These are phyloP conservation scores for Pythium oligandrum DNA, from an alignment of 352 stramenopile species.

Conservation along the genomic window DNA sequence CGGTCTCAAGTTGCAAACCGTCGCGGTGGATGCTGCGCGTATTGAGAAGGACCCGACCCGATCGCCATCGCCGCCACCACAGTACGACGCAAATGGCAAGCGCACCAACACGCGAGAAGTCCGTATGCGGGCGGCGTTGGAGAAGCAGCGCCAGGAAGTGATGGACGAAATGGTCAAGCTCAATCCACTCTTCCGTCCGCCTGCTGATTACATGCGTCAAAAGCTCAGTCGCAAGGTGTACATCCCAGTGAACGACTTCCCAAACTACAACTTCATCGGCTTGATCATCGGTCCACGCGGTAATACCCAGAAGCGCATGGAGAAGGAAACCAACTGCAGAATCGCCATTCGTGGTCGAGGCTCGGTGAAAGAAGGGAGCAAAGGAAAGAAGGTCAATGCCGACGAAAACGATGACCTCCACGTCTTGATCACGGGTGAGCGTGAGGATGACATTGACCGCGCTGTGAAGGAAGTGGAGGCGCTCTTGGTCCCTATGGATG, in stretches of 20 bases:
- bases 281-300: constrained; percentile 98
- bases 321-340: constrained; percentile 98
- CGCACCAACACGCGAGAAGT: constrained; percentile 96
- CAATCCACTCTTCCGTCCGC: constrained; percentile 87
- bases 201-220: constrained; percentile 85
- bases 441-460: constrained; percentile 80
- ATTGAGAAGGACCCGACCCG: constrained; percentile 86
- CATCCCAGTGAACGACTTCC: constrained; percentile 97
- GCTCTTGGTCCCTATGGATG: constrained; percentile 90
- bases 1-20: constrained; percentile 69
- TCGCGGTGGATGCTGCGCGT: constrained; percentile 69
- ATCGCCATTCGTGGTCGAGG: constrained; percentile 97
- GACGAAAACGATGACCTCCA: constrained; percentile 97
- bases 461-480: constrained; percentile 87
- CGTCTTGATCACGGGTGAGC: constrained; percentile 91
- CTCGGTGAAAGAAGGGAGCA: constrained; percentile 96
- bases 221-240: constrained; percentile 96
- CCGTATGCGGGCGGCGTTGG: constrained; percentile 90
- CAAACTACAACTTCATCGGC: constrained; percentile 99
- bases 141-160: constrained; percentile 87
- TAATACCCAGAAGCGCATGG: constrained; percentile 99
- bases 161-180: constrained; percentile 96
- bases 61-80: constrained; percentile 89
- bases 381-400: constrained; percentile 88
- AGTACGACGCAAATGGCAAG: constrained; percentile 96